A percentile compares a stretch with the other conserved stretches of the same genome.
Conservation (phyloP, 2,329 filamentous ascomycete genomes). For the Epichloe hybrida region DNA sequence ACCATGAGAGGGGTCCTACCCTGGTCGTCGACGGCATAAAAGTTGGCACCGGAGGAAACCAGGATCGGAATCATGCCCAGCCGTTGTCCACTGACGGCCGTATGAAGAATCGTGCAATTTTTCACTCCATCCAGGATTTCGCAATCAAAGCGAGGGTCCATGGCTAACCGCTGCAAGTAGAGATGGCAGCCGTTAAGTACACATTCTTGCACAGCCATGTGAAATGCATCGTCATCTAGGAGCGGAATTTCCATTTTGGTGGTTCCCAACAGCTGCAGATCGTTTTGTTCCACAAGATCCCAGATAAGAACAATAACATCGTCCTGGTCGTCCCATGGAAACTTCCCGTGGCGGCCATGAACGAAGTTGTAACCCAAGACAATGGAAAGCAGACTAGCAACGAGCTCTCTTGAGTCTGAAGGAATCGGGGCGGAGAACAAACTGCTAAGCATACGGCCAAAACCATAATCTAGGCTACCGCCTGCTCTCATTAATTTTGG, state of each 20-base stretch:
- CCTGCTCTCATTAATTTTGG: background rate
- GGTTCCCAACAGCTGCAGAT: conserved; percentile 6
- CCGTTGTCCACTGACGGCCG: conserved; percentile 14
- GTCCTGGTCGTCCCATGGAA: background rate
- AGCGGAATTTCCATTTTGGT: conserved; percentile 2
- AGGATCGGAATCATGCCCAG: conserved; percentile 16
- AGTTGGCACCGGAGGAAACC: conserved; percentile 13
- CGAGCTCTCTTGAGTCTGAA: background rate
- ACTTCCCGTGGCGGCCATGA: background rate
- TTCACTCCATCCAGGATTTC: conserved; percentile 7
- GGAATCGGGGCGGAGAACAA: background rate
- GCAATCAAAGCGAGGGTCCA: conserved; percentile 19
- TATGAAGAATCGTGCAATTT: conserved; percentile 18
- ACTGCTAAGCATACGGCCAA: background rate
- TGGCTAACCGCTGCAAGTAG: conserved; percentile 15
- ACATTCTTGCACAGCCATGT: background rate
- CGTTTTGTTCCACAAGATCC: too few species aligned
- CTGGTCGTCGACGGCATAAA: conserved; percentile 14
- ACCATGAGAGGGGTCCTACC: conserved; percentile 24
- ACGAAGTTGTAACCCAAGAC: conserved; percentile 1
- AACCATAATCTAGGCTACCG: background rate
- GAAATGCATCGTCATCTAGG: conserved; percentile 11
- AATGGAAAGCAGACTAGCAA: background rate
- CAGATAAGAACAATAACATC: too few species aligned
- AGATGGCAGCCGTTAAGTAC: conserved; percentile 13